Percentiles rank a stretch among this genome's conserved stretches.
Evolutionary conservation across 1,284 basidiomycete genomes (phyloP).

Genomic region (Cutaneotrichosporon daszewskae): DNA sequence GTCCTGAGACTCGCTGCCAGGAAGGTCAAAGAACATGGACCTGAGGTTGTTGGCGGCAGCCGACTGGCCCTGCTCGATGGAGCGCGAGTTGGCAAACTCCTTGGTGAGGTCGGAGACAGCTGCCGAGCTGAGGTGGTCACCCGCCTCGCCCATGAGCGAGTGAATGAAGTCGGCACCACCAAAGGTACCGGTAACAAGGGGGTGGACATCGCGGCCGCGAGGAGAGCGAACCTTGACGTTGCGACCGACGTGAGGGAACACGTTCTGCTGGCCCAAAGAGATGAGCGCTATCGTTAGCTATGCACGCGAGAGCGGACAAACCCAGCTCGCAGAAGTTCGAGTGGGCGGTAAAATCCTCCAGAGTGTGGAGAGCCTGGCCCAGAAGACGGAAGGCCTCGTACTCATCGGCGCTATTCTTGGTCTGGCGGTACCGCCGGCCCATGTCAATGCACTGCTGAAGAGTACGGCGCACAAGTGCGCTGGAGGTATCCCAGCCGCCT

Average conservation of each 20-base stretch:
- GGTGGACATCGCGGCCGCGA: conserved; percentile 68
- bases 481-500: conserved; percentile 81
- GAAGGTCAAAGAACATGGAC: conserved; percentile 53
- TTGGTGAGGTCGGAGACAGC: conserved; percentile 84
- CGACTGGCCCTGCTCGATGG: conserved; percentile 48
- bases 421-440: conserved; percentile 56
- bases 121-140: conserved; percentile 52
- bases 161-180: conserved; percentile 81
- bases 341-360: conserved; percentile 65
- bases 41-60: conserved; percentile 49
- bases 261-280: conserved; percentile 64
- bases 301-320: conserved; percentile 3
- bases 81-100: conserved; percentile 61
- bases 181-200: conserved; percentile 83
- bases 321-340: conserved; percentile 78
- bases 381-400: conserved; percentile 79
- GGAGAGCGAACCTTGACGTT: conserved; percentile 70
- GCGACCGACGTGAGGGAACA: conserved; percentile 87
- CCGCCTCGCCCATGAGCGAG: conserved; percentile 55
- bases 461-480: conserved; percentile 69
- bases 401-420: conserved; percentile 61
- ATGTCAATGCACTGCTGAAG: conserved; percentile 62
- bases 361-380: conserved; percentile 55
- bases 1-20: conserved; percentile 53
- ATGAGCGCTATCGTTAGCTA: conserved; percentile 53